Conservation (phyloP, 306 rosid species). For the Vigna hirtella region DNA sequence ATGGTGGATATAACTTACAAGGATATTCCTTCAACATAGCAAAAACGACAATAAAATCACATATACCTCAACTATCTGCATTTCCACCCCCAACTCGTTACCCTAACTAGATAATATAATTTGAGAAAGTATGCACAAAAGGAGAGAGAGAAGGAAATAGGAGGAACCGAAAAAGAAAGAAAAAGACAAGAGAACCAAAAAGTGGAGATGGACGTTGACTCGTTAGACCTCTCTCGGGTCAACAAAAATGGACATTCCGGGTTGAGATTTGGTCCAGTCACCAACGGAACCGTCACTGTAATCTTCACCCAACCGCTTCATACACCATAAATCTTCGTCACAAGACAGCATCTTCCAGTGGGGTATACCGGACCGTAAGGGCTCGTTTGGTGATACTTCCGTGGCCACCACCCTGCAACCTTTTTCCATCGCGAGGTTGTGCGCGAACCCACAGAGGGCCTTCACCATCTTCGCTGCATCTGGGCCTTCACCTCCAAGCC, state of each 20-base stretch:
- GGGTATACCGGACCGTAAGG: slow-evolving; percentile 69
- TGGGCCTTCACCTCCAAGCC: slow-evolving; percentile 86
- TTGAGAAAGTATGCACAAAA: neutral
- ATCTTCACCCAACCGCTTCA: slow-evolving; percentile 80
- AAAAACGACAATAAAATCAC: slow-evolving; percentile 41
- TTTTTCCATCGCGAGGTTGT: slow-evolving; percentile 72
- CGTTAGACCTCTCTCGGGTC: slow-evolving; percentile 90
- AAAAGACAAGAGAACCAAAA: slow-evolving; percentile 2
- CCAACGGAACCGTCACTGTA: slow-evolving; percentile 88
- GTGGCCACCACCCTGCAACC: slow-evolving; percentile 85
- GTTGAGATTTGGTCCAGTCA: slow-evolving; percentile 92
- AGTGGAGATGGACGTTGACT: neutral
- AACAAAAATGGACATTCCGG: slow-evolving; percentile 83
- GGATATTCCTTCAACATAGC: slow-evolving; percentile 49
- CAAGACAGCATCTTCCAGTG: slow-evolving; percentile 91
- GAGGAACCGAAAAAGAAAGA: neutral
- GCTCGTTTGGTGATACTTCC: slow-evolving; percentile 78
- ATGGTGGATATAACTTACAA: slow-evolving; percentile 31
- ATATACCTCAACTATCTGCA: neutral
- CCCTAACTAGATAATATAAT: slow-evolving; percentile 43
- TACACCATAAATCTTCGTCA: slow-evolving; percentile 86
- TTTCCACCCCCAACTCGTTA: slow-evolving; percentile 36
- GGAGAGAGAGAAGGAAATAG: neutral
- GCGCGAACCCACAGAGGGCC: slow-evolving; percentile 73
- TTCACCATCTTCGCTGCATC: slow-evolving; percentile 61